These are phyloP conservation scores for Citrus inodora DNA, from an alignment of 345 rosid species.

Conservation along the genomic window DNA sequence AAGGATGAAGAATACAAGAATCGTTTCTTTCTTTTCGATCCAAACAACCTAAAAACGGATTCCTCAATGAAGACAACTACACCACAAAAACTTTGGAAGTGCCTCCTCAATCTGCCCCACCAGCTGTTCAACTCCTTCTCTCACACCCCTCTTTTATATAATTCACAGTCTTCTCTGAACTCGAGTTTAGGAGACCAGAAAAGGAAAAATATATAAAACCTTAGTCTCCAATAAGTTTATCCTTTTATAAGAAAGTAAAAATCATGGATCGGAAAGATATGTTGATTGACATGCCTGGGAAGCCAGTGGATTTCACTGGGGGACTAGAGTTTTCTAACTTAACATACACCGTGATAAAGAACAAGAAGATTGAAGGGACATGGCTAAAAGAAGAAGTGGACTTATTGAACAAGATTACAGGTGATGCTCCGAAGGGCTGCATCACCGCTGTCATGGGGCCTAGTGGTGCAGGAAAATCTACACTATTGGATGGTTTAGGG, in stretches of 20 bases:
- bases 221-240: neutral
- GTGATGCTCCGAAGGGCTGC: slow-evolving; percentile 63
- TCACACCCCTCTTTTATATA: slow-evolving; percentile 12
- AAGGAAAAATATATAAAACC: neutral
- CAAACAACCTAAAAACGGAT: slow-evolving; percentile 21
- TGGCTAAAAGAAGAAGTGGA: slow-evolving; percentile 46
- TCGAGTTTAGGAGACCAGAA: slow-evolving; percentile 11
- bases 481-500: slow-evolving; percentile 55
- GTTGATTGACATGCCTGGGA: slow-evolving; percentile 35
- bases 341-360: slow-evolving; percentile 49
- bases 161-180: slow-evolving; percentile 5
- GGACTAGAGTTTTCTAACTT: slow-evolving; percentile 53
- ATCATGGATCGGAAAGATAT: slow-evolving; percentile 34
- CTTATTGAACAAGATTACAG: slow-evolving; percentile 50
- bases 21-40: slow-evolving; percentile 13
- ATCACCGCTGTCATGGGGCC: slow-evolving; percentile 74
- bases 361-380: slow-evolving; percentile 42
- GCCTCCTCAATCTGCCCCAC: slow-evolving; percentile 23
- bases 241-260: neutral
- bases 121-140: slow-evolving; percentile 23
- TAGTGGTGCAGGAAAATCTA: slow-evolving; percentile 73
- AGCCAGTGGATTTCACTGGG: slow-evolving; percentile 33
- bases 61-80: slow-evolving; percentile 31
- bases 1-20: slow-evolving; percentile 28
- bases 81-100: slow-evolving; percentile 19